phyloP scores from a whole-genome alignment of 169 alveolate genomes.

The Perkinsus marinus region DNA sequence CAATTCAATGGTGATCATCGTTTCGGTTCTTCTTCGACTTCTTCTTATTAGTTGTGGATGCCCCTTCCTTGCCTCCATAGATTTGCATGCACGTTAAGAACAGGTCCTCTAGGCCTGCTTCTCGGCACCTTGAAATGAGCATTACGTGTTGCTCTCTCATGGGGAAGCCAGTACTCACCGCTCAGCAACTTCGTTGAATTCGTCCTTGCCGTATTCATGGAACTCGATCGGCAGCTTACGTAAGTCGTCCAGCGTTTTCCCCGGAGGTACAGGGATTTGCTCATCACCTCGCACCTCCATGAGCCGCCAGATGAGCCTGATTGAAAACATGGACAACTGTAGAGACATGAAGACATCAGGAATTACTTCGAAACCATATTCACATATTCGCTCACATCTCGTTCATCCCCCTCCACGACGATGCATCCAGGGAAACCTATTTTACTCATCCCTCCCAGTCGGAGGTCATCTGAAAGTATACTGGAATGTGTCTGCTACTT shows the following conservation, averaged over 20 bases:
- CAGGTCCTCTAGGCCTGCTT: background rate
- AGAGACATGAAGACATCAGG: too few relatives aligned
- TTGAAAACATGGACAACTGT: too few relatives aligned
- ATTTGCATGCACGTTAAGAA: background rate
- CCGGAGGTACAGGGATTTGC: background rate
- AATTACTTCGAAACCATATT: background rate
- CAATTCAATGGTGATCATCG: too few relatives aligned
- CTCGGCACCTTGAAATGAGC: background rate
- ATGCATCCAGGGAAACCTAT: background rate
- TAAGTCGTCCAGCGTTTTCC: background rate
- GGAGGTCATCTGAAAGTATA: background rate
- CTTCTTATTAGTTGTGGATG: too few relatives aligned
- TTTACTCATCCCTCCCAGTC: background rate
- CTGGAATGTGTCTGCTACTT: background rate
- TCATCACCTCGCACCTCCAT: background rate
- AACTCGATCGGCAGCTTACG: background rate
- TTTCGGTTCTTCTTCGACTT: background rate
- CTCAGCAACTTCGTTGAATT: background rate
- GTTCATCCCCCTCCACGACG: background rate
- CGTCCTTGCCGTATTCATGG: background rate
- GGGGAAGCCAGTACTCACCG: background rate
- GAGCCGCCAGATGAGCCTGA: background rate
- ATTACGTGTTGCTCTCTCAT: too few relatives aligned
- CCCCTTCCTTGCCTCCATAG: background rate
- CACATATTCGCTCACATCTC: background rate